These are phyloP conservation scores for Pistacia integerrima DNA, from an alignment of 345 rosid species.

Conservation along the genomic window DNA sequence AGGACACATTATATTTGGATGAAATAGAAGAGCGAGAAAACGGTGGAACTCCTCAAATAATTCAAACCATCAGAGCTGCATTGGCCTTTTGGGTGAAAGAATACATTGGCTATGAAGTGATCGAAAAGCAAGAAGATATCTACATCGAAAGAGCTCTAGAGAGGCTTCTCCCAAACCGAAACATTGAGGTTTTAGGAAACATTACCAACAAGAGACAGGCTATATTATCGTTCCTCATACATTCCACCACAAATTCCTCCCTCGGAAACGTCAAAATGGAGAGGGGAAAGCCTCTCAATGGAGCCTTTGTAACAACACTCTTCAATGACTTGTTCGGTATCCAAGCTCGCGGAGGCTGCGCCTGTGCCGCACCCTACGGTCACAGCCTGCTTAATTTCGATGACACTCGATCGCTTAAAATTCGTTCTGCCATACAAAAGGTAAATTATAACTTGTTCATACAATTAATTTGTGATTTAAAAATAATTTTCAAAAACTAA, in stretches of 20 bases:
- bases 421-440: conserved; percentile 47
- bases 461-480: too few species aligned
- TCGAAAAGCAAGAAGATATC: conserved; percentile 34
- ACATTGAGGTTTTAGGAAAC: conserved; percentile 48
- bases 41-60: conserved; percentile 44
- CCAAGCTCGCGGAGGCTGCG: conserved; percentile 67
- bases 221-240: conserved; percentile 55
- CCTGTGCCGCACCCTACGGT: conserved; percentile 75
- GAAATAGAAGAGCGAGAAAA: conserved; percentile 59
- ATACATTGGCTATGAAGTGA: conserved; percentile 35
- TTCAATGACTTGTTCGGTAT: conserved; percentile 55
- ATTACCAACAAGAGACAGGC: conserved; percentile 38
- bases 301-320: conserved; percentile 48
- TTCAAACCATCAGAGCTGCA: neutral
- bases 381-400: conserved; percentile 44
- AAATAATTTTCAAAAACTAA: too few species aligned
- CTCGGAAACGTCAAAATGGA: conserved; percentile 23
- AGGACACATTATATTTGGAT: conserved; percentile 52
- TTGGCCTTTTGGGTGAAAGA: conserved; percentile 56
- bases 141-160: conserved; percentile 39
- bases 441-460: conserved; percentile 3
- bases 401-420: conserved; percentile 27
- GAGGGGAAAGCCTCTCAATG: conserved; percentile 56
- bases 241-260: conserved; percentile 34
- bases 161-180: conserved; percentile 42